Base-by-base conservation (phyloP, 805 yeast genomes). In the Yarrowia sp. region DNA sequence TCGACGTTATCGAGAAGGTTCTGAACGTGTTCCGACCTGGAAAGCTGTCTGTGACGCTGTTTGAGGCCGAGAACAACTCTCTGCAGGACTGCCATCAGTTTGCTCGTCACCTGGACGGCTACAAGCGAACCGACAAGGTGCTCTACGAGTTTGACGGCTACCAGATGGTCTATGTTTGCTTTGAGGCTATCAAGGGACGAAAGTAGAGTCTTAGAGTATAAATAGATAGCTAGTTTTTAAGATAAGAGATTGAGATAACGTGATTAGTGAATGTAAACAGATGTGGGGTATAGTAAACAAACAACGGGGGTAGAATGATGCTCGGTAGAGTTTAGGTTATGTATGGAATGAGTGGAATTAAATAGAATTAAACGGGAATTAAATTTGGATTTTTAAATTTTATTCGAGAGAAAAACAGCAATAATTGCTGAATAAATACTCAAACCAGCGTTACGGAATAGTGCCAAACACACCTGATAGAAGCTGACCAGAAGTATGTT, bases 81-180 rank as follows among this genome's bases (percentile, higher is more conserved):
- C 44, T 65, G 41, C 42, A 28, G 41, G 51, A 65, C 18, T 44
- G 50, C 53, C 65, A 35, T 33, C 57, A 66, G 55, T 53, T 69
- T 51, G 65, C 68, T 73, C 41, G 72, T 71, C 70, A 74, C 7
- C 67, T 83, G 42, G 74, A 76, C 11, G 82, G 82, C 11, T 91
- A 90, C 76, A 75, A 76, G 65, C 84, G 86, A 71, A 79, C 82
- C 63, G 96, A 91, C 72, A 83, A 82, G 71, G 85, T 87, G 35
- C 76, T 86, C 63, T 88, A 90, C 77, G 96, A 90, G 73, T 79
- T 91, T 73, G 86, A 83, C 68, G 87, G 84, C 67, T 89, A 90
- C 76, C 86, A 84, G 68, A 79, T 91, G 74, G 80, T 90, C 68
- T 91, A 89, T 75, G 78, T 86, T 72, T 84, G 85, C 73, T 90